These are phyloP conservation scores for Monosporascus sp. DNA, from an alignment of 2,329 filamentous ascomycete genomes.

Conservation along the genomic window DNA sequence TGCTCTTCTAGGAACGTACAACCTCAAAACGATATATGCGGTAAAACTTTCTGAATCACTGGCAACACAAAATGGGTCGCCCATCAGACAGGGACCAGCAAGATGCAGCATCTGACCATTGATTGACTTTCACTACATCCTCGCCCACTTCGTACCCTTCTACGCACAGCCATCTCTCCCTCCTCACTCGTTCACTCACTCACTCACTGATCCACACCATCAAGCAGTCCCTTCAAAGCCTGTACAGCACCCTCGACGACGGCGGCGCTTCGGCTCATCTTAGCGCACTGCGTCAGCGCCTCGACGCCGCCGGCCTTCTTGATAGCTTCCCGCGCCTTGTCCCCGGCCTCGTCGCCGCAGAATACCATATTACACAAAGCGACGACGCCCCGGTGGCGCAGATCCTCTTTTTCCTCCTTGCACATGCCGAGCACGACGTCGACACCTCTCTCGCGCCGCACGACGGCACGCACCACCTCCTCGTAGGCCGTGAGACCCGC, in stretches of 20 bases:
- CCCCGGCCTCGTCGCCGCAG: slow-evolving; percentile 60
- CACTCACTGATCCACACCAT: slow-evolving; percentile 20
- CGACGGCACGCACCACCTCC: slow-evolving; percentile 63
- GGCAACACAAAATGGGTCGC: no score
- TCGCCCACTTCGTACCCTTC: neutral
- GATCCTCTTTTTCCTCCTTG: slow-evolving; percentile 62
- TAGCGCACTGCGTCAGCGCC: slow-evolving; percentile 63
- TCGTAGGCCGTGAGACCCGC: slow-evolving; percentile 80
- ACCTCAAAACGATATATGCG: no score
- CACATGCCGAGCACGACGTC: slow-evolving; percentile 78
- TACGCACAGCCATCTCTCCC: neutral
- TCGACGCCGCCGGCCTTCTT: slow-evolving; percentile 60
- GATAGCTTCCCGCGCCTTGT: slow-evolving; percentile 54
- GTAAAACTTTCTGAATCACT: no score
- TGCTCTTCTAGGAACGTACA: no score
- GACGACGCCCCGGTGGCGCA: slow-evolving; percentile 70
- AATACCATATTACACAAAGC: slow-evolving; percentile 68
- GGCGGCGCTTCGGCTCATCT: slow-evolving; percentile 61
- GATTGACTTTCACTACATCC: no score
- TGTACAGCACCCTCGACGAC: slow-evolving; percentile 68
- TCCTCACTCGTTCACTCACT: neutral
- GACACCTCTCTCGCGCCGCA: slow-evolving; percentile 67
- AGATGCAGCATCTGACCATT: no score
- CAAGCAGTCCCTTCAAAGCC: slow-evolving; percentile 63
- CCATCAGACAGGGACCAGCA: no score